These are phyloP conservation scores for Neurospora pannonica DNA, from an alignment of 495 filamentous ascomycete species.

Conservation along the genomic window DNA sequence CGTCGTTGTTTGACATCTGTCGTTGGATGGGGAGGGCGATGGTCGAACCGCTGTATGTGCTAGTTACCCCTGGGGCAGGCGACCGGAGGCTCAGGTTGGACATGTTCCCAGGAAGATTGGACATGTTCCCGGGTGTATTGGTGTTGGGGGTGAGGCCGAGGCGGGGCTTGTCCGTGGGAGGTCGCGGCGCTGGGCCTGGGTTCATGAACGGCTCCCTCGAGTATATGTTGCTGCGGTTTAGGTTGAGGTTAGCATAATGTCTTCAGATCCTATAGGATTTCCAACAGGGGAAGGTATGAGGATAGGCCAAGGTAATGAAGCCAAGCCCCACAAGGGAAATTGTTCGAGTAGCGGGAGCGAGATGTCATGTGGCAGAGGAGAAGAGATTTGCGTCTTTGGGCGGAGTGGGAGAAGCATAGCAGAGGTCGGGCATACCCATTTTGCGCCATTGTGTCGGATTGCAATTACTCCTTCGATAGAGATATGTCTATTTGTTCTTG, in stretches of 20 bases:
- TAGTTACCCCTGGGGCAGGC: conserved; percentile 28
- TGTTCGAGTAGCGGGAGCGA: not conserved
- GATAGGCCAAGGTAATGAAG: not conserved
- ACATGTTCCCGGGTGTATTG: conserved; percentile 55
- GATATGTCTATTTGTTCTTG: not conserved
- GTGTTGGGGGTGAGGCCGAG: conserved; percentile 64
- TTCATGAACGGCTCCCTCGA: conserved; percentile 82
- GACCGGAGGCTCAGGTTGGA: conserved; percentile 63
- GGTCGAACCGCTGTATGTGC: conserved; percentile 52
- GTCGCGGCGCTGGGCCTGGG: conserved; percentile 85
- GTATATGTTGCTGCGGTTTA: conserved; percentile 43
- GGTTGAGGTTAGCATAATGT: not conserved
- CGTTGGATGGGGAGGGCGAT: conserved; percentile 58
- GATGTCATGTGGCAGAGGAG: not conserved
- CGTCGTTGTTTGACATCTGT: conserved; percentile 51
- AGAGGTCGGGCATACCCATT: not conserved
- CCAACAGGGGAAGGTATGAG: not conserved
- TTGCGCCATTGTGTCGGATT: not conserved
- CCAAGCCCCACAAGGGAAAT: not conserved
- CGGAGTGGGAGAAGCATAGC: not conserved
- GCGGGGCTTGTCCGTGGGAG: conserved; percentile 74
- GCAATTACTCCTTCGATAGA: not conserved
- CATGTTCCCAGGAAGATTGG: conserved; percentile 68
- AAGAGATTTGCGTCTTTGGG: not conserved
- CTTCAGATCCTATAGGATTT: not conserved